Evolutionary conservation across 2,329 filamentous ascomycete genomes (phyloP).

Genomic region (Calonectria hawksworthii): DNA sequence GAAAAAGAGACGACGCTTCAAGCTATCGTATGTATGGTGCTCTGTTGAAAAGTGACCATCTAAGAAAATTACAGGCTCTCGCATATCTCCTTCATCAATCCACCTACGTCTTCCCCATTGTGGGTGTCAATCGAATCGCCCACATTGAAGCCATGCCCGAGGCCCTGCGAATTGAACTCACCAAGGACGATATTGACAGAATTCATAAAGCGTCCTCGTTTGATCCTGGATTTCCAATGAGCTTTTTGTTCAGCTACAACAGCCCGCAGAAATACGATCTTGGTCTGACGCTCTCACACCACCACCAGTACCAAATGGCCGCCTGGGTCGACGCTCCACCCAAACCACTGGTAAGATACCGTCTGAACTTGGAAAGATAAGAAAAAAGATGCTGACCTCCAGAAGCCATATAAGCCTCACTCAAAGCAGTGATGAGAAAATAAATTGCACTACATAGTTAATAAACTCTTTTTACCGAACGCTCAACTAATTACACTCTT

Average conservation of each 20-base stretch:
- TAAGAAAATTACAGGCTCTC: slow-evolving; percentile 13
- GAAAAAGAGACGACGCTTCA: slow-evolving; percentile 22
- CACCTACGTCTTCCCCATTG: slow-evolving; percentile 31
- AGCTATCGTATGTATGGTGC: slow-evolving; percentile 22
- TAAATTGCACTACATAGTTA: background rate
- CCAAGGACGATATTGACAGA: background rate
- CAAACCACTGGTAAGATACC: slow-evolving; percentile 7
- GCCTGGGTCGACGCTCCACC: slow-evolving; percentile 33
- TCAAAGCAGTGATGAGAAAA: background rate
- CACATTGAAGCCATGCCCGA: slow-evolving; percentile 27
- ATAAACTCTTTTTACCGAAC: background rate
- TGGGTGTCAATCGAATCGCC: slow-evolving; percentile 24
- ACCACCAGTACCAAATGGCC: slow-evolving; percentile 22
- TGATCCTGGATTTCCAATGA: slow-evolving; percentile 22
- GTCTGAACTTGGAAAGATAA: background rate
- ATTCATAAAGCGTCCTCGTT: slow-evolving; percentile 28
- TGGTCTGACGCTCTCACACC: slow-evolving; percentile 14
- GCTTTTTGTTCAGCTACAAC: slow-evolving; percentile 16
- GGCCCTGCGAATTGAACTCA: slow-evolving; percentile 13
- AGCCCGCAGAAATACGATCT: slow-evolving; percentile 21
- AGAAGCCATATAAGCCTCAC: background rate
- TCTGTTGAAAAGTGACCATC: background rate
- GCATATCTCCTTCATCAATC: slow-evolving; percentile 31
- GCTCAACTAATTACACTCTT: background rate
- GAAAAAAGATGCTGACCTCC: background rate